Base-by-base conservation (phyloP, 192 early-diverging fungal species). In the Kappamyces sp. region DNA sequence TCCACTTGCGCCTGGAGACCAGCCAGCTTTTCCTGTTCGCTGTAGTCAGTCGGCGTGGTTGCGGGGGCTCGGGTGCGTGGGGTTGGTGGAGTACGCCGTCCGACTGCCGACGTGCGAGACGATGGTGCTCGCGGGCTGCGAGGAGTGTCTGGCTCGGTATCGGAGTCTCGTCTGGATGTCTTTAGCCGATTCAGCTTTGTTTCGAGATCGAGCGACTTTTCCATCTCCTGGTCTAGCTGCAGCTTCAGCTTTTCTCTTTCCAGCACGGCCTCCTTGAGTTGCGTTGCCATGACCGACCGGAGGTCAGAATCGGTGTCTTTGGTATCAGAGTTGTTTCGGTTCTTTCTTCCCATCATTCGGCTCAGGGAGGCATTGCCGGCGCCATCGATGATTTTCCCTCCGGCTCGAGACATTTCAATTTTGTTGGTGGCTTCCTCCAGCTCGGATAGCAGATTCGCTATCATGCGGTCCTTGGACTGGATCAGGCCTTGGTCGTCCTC, bases 341-440 rank as follows among this genome's bases (percentile, higher is more conserved):
- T 7, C 5, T 39, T 14, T 45, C 45, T 29, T 50, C 40, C 39
- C 6, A 2, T 9, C 60, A 37, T 36, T 64, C 49, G 35, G 57
- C 39, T 59, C 59, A 61, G 35, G 64, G 54, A 14, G 63, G 11
- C n/a, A 41, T 58, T 7, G 60, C 57, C 59, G 62, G 66, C 30
- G 52, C 43, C 40, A 47, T n/a, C 15, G 54, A 40, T 5, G 38
- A 55, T 8, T 51, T 59, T 4, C 42, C 36, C 39, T 58, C 52
- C 40, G 9, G 63, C 54, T 5, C 41, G 15, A 11, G 57, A 47
- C 57, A 78, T 64, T 30, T 73, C 74, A 22, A 70, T 46, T 60
- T 77, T 54, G 58, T 74, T 74, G 3, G 68, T 59, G 6, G 62
- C 47, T 40, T 74, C 77, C 45, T 79, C 77, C 5, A 74, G 50